Evolutionary conservation across 2,329 filamentous ascomycete genomes (phyloP).

Genomic region (Pseudogymnoascus sp.): DNA sequence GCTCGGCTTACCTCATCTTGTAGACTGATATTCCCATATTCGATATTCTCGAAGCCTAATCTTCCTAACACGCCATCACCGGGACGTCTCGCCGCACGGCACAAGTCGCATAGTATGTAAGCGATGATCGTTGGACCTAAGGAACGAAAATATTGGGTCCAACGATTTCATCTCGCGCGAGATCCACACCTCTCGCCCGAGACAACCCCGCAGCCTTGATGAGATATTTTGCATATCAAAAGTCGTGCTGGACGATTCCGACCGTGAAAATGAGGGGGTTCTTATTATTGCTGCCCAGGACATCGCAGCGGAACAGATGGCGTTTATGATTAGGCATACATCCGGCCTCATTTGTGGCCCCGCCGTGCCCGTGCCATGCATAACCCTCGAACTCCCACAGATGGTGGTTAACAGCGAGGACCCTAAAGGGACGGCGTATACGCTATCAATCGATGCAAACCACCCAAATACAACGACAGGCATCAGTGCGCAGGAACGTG

Average conservation of each 20-base stretch:
- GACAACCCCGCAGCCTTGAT: background rate
- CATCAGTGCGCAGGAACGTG: conserved; percentile 80
- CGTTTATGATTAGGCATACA: conserved; percentile 83
- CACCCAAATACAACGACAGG: conserved; percentile 72
- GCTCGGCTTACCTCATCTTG: background rate
- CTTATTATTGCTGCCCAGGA: conserved; percentile 82
- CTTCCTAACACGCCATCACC: background rate
- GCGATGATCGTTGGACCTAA: background rate
- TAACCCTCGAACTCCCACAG: conserved; percentile 65
- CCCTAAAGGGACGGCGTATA: conserved; percentile 82
- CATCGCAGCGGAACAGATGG: conserved; percentile 80
- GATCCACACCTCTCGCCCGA: background rate
- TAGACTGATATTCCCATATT: background rate
- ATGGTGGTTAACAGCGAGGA: conserved; percentile 71
- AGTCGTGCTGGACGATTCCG: conserved; percentile 80
- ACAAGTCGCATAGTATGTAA: background rate
- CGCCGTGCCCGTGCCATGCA: conserved; percentile 59
- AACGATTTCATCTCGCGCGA: background rate
- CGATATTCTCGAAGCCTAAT: background rate
- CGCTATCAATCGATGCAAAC: conserved; percentile 74
- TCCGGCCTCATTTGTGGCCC: conserved; percentile 85
- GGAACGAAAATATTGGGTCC: too few species aligned
- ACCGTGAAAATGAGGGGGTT: conserved; percentile 92
- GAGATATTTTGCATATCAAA: too few species aligned
- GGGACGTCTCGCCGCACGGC: background rate